Evolutionary conservation across 179 eudicot genomes (phyloP).

Genomic region (Corrigiola litoralis): DNA sequence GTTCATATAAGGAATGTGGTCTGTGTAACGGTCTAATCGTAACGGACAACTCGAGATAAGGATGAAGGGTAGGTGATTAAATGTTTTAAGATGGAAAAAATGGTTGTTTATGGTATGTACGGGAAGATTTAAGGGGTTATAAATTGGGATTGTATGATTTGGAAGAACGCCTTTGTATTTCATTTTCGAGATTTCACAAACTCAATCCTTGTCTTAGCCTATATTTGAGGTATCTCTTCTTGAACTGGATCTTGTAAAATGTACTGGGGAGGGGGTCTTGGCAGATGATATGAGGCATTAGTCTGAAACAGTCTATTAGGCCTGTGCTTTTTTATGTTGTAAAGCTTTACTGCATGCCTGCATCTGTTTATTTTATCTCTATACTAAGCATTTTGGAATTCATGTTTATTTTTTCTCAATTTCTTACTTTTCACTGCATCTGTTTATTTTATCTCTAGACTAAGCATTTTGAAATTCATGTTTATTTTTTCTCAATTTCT

Average conservation of each 20-base stretch:
- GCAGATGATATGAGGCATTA: background rate
- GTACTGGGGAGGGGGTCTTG: background rate
- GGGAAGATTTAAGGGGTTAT: slow-evolving; percentile 4
- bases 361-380: background rate
- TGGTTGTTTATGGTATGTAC: slow-evolving; percentile 8
- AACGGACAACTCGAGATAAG: slow-evolving; percentile 12
- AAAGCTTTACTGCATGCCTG: background rate
- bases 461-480: background rate
- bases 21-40: background rate
- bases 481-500: background rate
- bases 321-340: background rate
- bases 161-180: slow-evolving; percentile 6
- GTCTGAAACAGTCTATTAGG: background rate
- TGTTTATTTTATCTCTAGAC: background rate
- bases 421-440: background rate
- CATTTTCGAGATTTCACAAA: background rate
- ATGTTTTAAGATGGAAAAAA: slow-evolving; percentile 5
- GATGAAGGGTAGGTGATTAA: slow-evolving; percentile 11
- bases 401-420: background rate
- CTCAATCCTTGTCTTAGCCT: background rate
- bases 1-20: slow-evolving; percentile 13
- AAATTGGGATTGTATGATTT: slow-evolving; percentile 7
- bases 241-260: background rate
- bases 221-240: slow-evolving; percentile 14
- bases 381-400: background rate